phyloP scores from a whole-genome alignment of 2,329 filamentous ascomycete species.

The Fusarium solani-melongenae region DNA sequence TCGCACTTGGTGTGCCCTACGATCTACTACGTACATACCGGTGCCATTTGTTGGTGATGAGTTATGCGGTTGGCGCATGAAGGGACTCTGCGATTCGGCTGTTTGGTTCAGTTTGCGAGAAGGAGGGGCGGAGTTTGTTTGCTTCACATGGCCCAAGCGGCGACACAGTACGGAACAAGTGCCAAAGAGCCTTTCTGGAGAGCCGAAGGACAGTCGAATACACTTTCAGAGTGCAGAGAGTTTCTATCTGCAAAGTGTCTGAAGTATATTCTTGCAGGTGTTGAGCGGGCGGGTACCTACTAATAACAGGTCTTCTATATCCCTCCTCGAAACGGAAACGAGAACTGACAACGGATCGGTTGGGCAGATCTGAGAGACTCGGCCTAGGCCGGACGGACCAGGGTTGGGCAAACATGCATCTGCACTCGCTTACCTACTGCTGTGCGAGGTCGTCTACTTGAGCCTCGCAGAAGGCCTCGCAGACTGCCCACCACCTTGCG shows the following conservation, averaged over 20 bases:
- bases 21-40: slow-evolving; percentile 22
- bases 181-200: not conserved
- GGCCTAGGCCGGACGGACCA: slow-evolving; percentile 10
- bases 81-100: slow-evolving; percentile 31
- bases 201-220: slow-evolving; percentile 12
- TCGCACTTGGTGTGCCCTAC: slow-evolving; percentile 17
- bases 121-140: slow-evolving; percentile 27
- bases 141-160: slow-evolving; percentile 21
- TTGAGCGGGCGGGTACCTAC: not conserved
- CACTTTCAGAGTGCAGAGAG: not conserved
- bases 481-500: slow-evolving; percentile 15
- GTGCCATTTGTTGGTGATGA: slow-evolving; percentile 38
- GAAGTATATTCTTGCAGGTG: not conserved
- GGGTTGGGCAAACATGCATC: slow-evolving; percentile 14
- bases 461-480: slow-evolving; percentile 5
- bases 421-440: slow-evolving; percentile 9
- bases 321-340: slow-evolving; percentile 14
- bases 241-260: slow-evolving; percentile 4
- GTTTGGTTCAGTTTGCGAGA: slow-evolving; percentile 23
- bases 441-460: slow-evolving; percentile 13
- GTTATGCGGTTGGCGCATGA: slow-evolving; percentile 30
- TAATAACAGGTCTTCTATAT: slow-evolving; percentile 7
- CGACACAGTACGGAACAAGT: slow-evolving; percentile 16
- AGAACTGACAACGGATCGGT: slow-evolving; percentile 26
- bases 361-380: slow-evolving; percentile 29